Evolutionary conservation across 768 basidiomycete species (phyloP).

Genomic region (Lentinula raphanica): DNA sequence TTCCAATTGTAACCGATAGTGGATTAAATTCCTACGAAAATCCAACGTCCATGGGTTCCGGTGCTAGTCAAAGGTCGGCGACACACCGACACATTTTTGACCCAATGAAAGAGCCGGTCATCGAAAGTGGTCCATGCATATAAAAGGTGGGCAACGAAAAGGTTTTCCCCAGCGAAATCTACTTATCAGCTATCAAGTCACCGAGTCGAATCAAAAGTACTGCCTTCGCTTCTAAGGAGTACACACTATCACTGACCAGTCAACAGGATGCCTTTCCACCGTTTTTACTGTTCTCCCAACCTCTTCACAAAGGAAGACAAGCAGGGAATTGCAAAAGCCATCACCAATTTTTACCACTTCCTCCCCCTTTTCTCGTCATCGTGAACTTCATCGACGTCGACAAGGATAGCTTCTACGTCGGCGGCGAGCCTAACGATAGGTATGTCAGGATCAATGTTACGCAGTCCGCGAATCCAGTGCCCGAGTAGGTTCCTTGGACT

Average conservation of each 20-base stretch:
- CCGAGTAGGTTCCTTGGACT: constrained; percentile 7
- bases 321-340: constrained; percentile 14
- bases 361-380: constrained; percentile 20
- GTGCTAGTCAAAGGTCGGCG: background rate
- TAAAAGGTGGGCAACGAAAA: no score
- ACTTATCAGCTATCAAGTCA: no score
- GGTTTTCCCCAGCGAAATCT: no score
- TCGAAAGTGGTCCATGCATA: no score
- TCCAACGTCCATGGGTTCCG: no score
- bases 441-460: constrained; percentile 17
- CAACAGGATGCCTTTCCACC: constrained; percentile 21
- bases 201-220: no score
- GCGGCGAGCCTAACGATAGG: constrained; percentile 12
- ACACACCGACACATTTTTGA: background rate
- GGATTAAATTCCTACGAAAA: no score
- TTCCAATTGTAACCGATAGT: no score
- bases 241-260: background rate
- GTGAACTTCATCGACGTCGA: constrained; percentile 22
- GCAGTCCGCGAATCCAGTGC: constrained; percentile 16
- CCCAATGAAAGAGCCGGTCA: no score
- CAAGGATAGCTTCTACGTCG: constrained; percentile 14
- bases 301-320: constrained; percentile 19
- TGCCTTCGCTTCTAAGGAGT: no score
- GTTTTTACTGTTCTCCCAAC: constrained; percentile 18
- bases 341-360: constrained; percentile 13